Percentiles rank a stretch among this genome's conserved stretches.
Evolutionary conservation across 129 eudicot species (phyloP).

Genomic region (Flaveria sonorensis): DNA sequence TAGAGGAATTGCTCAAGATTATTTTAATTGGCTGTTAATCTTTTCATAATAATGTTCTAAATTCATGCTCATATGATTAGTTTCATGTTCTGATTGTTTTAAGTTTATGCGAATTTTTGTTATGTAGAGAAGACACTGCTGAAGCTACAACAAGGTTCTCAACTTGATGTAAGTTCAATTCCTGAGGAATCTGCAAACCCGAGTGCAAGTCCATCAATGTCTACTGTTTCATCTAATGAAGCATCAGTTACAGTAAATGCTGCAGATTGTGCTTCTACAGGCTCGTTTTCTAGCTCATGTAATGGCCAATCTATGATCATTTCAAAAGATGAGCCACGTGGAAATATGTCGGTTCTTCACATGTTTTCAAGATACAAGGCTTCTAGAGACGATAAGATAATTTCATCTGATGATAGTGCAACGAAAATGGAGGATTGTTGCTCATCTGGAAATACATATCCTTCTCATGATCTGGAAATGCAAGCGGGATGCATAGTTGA

Average conservation of each 20-base stretch:
- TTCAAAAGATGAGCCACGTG: slow-evolving; percentile 34
- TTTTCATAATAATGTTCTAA: neutral
- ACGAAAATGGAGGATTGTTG: slow-evolving; percentile 37
- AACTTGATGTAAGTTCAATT: slow-evolving; percentile 29
- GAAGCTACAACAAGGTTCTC: slow-evolving; percentile 87
- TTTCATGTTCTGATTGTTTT: neutral
- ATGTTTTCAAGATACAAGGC: slow-evolving; percentile 63
- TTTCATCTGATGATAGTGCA: slow-evolving; percentile 29
- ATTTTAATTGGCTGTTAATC: neutral
- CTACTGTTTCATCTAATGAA: slow-evolving; percentile 29
- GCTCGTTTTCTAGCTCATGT: slow-evolving; percentile 11
- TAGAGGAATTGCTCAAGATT: neutral
- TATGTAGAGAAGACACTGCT: slow-evolving; percentile 67
- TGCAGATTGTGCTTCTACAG: slow-evolving; percentile 33
- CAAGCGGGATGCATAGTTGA: slow-evolving; percentile 27
- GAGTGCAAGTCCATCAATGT: slow-evolving; percentile 18
- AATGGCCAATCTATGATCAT: slow-evolving; percentile 28
- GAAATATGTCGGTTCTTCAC: slow-evolving; percentile 46
- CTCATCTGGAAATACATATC: slow-evolving; percentile 48
- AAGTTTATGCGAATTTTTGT: neutral
- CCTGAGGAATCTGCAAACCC: slow-evolving; percentile 29
- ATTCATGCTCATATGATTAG: neutral
- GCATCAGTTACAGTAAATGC: slow-evolving; percentile 25
- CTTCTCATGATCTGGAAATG: slow-evolving; percentile 23
- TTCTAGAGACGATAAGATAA: slow-evolving; percentile 27